These are phyloP conservation scores for Hypoxylon trugodes DNA, from an alignment of 495 filamentous ascomycete genomes.

Conservation along the genomic window DNA sequence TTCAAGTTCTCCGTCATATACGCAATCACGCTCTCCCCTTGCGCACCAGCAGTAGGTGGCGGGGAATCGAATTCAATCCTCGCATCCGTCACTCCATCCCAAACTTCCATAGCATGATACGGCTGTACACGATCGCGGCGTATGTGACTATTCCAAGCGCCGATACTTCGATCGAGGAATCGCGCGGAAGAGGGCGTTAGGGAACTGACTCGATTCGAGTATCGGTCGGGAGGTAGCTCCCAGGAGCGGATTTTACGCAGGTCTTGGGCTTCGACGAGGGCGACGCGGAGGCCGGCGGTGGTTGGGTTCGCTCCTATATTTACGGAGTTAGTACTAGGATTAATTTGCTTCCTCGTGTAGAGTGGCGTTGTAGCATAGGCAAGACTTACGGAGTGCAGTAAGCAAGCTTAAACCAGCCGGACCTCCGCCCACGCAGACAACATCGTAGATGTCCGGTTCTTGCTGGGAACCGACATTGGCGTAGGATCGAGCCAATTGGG, in stretches of 20 bases:
- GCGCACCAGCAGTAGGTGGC: conserved; percentile 54
- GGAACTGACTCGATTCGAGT: conserved; percentile 93
- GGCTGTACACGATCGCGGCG: conserved; percentile 74
- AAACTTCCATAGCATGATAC: conserved; percentile 94
- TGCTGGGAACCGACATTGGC: conserved; percentile 41
- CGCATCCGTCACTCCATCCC: conserved; percentile 91
- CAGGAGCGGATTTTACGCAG: conserved; percentile 70
- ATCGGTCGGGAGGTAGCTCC: conserved; percentile 71
- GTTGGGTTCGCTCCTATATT: conserved; percentile 67
- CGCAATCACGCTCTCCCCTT: conserved; percentile 69
- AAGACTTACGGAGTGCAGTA: conserved; percentile 78
- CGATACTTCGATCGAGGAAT: conserved; percentile 78
- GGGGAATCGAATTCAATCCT: conserved; percentile 88
- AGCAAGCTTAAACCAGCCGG: conserved; percentile 91
- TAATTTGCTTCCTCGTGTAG: no score
- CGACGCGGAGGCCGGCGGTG: conserved; percentile 80
- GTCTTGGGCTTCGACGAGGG: conserved; percentile 90
- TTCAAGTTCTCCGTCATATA: conserved; percentile 98
- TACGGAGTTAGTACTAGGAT: conserved; percentile 25
- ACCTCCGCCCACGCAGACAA: conserved; percentile 96
- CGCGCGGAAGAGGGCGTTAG: conserved; percentile 83
- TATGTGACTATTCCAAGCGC: conserved; percentile 87
- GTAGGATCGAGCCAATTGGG: conserved; percentile 47
- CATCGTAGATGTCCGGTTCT: conserved; percentile 85
- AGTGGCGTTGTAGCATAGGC: conserved; percentile 14